Percentiles rank a stretch among this genome's conserved stretches.
phyloP scores from a whole-genome alignment of 2,329 filamentous ascomycete species.

The Ramularia collo-cygni region DNA sequence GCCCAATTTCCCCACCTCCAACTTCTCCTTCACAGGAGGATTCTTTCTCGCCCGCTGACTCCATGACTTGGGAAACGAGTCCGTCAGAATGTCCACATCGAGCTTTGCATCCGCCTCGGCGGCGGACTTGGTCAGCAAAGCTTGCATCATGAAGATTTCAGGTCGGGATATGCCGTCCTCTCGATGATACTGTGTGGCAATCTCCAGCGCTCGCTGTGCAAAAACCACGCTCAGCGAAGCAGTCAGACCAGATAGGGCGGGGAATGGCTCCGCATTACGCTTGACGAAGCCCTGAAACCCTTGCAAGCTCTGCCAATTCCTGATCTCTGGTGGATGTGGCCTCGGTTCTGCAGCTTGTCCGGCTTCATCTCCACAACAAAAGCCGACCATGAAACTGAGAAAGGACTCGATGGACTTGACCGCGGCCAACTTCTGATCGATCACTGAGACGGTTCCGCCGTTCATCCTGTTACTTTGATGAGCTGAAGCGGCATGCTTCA shows the following conservation, averaged over 20 bases:
- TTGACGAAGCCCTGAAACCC: constrained; percentile 25
- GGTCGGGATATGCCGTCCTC: constrained; percentile 7
- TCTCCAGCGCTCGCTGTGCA: constrained; percentile 31
- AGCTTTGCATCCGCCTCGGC: constrained; percentile 20
- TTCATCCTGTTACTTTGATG: too few relatives aligned
- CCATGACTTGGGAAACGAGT: constrained; percentile 35
- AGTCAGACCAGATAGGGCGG: constrained; percentile 36
- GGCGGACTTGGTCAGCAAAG: constrained; percentile 15
- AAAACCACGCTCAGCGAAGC: constrained; percentile 36
- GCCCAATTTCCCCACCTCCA: constrained; percentile 27
- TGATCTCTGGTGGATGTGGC: constrained; percentile 13
- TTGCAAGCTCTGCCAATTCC: constrained; percentile 23
- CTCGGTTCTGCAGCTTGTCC: constrained; percentile 20
- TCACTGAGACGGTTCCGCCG: constrained; percentile 1
- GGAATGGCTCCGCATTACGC: constrained; percentile 18
- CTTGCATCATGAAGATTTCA: constrained; percentile 12
- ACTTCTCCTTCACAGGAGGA: constrained; percentile 22
- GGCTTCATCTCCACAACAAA: constrained; percentile 27
- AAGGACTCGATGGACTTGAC: constrained; percentile 41
- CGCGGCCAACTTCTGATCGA: constrained; percentile 27
- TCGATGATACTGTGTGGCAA: constrained; percentile 8
- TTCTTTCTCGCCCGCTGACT: constrained; percentile 23
- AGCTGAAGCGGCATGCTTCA: constrained; percentile 39
- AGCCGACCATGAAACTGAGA: constrained; percentile 32
- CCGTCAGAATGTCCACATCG: constrained; percentile 32